Conservation (phyloP, 805 yeast genomes). For the Huiozyma sinensis region DNA sequence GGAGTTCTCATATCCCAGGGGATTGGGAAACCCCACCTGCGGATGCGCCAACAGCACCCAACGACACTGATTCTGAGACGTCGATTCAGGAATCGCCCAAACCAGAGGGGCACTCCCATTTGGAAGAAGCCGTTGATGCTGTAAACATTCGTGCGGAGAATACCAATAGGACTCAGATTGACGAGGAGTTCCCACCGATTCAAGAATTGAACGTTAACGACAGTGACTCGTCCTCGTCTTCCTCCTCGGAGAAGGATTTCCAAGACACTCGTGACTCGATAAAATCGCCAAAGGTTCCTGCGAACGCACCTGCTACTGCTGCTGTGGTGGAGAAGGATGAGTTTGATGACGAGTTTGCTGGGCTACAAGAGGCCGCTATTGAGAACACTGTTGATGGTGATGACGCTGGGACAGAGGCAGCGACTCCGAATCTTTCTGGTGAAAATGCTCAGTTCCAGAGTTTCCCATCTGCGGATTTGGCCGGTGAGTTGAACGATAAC, state of each 20-base stretch:
- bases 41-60: not conserved
- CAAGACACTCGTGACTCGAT: constrained; percentile 8
- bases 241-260: constrained; percentile 29
- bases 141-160: constrained; percentile 9
- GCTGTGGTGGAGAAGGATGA: constrained; percentile 10
- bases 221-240: constrained; percentile 39
- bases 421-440: constrained; percentile 1
- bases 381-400: constrained; percentile 20
- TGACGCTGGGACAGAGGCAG: not conserved
- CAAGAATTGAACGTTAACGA: constrained; percentile 45
- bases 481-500: constrained; percentile 17
- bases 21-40: constrained; percentile 8
- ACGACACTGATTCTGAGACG: constrained; percentile 5
- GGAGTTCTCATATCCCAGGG: constrained; percentile 8
- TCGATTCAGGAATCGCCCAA: constrained; percentile 13
- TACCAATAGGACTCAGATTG: constrained; percentile 8
- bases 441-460: constrained; percentile 18
- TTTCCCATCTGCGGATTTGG: constrained; percentile 18
- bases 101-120: constrained; percentile 6
- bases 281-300: not conserved
- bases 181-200: constrained; percentile 54
- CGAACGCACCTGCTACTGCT: constrained; percentile 13
- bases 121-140: constrained; percentile 5
- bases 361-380: constrained; percentile 35
- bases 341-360: constrained; percentile 37